Evolutionary conservation across 2,329 filamentous ascomycete species (phyloP).

Genomic region (Pestalotiopsis sp.): DNA sequence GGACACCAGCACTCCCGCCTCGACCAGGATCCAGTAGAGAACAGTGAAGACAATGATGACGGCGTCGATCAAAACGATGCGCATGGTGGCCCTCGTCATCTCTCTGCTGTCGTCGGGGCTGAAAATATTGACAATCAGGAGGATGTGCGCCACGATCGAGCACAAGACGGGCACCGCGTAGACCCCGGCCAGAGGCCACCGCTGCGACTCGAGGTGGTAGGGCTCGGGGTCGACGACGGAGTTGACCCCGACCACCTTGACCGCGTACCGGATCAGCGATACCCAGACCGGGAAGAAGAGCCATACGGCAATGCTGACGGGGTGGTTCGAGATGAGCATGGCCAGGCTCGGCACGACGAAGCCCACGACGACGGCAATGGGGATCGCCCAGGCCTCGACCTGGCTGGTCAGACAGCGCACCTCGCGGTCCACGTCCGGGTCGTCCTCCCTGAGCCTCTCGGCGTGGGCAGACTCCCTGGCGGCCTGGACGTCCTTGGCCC

Average conservation of each 20-base stretch:
- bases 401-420: slow-evolving; percentile 38
- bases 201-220: slow-evolving; percentile 45
- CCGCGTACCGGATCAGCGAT: slow-evolving; percentile 38
- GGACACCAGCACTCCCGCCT: slow-evolving; percentile 43
- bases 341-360: slow-evolving; percentile 46
- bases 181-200: slow-evolving; percentile 37
- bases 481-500: slow-evolving; percentile 36
- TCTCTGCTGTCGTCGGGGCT: slow-evolving; percentile 46
- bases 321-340: slow-evolving; percentile 43
- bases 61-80: slow-evolving; percentile 47
- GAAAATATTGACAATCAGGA: slow-evolving; percentile 40
- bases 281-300: slow-evolving; percentile 54
- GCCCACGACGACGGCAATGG: slow-evolving; percentile 46
- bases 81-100: slow-evolving; percentile 47
- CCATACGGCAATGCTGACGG: slow-evolving; percentile 43
- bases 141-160: slow-evolving; percentile 43
- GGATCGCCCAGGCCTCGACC: slow-evolving; percentile 59
- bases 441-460: slow-evolving; percentile 20
- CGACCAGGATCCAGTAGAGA: slow-evolving; percentile 54
- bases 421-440: slow-evolving; percentile 29
- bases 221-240: slow-evolving; percentile 26
- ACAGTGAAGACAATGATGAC: slow-evolving; percentile 47
- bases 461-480: slow-evolving; percentile 20
- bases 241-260: slow-evolving; percentile 26
- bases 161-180: slow-evolving; percentile 45